These are phyloP conservation scores for Lindgomyces ingoldianus DNA, from an alignment of 495 filamentous ascomycete species.

Conservation along the genomic window DNA sequence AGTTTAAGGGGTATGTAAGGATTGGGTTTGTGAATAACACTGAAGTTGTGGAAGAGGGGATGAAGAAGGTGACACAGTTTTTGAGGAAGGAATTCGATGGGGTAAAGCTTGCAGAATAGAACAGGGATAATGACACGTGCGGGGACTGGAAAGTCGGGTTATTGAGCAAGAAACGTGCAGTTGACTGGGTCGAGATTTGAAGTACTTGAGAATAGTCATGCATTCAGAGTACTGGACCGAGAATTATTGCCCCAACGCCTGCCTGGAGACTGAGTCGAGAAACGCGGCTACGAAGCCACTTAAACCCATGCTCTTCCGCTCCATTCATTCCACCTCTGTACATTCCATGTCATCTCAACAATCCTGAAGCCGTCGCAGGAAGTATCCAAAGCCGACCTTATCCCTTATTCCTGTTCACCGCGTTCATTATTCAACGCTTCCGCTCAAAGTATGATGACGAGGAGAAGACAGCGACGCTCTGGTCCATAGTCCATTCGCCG, in stretches of 20 bases:
- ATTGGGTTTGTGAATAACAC: constrained; percentile 79
- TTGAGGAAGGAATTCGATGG: constrained; percentile 61
- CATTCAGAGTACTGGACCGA: no score
- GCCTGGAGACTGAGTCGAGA: neutral
- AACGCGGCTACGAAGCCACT: neutral
- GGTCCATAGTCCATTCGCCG: constrained; percentile 97
- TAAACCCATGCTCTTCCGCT: constrained; percentile 1
- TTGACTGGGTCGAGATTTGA: no score
- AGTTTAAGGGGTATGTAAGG: constrained; percentile 77
- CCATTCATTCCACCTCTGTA: neutral
- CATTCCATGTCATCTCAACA: neutral
- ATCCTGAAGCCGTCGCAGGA: neutral
- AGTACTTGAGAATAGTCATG: no score
- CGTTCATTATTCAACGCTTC: constrained; percentile 60
- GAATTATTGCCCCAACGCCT: constrained; percentile 7
- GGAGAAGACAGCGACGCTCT: constrained; percentile 86
- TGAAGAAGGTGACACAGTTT: constrained; percentile 64
- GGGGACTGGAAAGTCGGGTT: no score
- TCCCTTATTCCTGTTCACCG: neutral
- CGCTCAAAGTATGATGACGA: constrained; percentile 88
- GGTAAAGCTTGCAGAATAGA: constrained; percentile 40
- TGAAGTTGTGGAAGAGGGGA: constrained; percentile 64
- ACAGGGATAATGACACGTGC: no score
- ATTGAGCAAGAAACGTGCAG: no score
- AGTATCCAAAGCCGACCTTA: neutral